Evolutionary conservation across 371 early-diverging fungal genomes (phyloP).

Genomic region (Fennellomyces sp.): DNA sequence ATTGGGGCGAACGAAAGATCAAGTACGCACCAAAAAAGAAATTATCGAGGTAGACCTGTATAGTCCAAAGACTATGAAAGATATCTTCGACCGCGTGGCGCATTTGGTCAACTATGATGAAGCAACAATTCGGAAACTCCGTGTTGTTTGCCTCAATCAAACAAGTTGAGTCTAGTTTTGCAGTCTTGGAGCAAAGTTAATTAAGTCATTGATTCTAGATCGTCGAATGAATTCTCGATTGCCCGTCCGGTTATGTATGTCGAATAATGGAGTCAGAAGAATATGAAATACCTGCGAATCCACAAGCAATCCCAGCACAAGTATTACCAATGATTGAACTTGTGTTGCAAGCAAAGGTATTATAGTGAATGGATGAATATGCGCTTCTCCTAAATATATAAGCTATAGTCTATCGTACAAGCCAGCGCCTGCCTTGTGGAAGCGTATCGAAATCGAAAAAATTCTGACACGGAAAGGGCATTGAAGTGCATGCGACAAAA

Average conservation of each 20-base stretch:
- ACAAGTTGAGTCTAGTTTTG: not conserved
- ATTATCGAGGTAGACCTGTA: not conserved
- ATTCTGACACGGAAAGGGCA: too few species aligned
- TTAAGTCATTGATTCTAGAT: not conserved
- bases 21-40: not conserved
- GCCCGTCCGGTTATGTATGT: not conserved
- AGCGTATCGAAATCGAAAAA: too few species aligned
- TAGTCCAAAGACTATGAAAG: not conserved
- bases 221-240: not conserved
- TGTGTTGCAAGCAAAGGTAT: too few species aligned
- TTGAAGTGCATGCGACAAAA: too few species aligned
- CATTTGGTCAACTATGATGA: not conserved
- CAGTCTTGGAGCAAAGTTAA: too few species aligned
- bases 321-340: too few species aligned
- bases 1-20: not conserved
- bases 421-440: too few species aligned
- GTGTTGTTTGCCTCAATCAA: not conserved
- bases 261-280: not conserved
- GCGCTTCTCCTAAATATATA: too few species aligned
- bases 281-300: not conserved
- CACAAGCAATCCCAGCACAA: too few species aligned
- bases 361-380: too few species aligned
- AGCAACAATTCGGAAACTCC: not conserved
- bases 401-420: too few species aligned
- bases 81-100: not conserved